Conservation (phyloP, 208 protist species). For the Wallacemonas sp. region DNA sequence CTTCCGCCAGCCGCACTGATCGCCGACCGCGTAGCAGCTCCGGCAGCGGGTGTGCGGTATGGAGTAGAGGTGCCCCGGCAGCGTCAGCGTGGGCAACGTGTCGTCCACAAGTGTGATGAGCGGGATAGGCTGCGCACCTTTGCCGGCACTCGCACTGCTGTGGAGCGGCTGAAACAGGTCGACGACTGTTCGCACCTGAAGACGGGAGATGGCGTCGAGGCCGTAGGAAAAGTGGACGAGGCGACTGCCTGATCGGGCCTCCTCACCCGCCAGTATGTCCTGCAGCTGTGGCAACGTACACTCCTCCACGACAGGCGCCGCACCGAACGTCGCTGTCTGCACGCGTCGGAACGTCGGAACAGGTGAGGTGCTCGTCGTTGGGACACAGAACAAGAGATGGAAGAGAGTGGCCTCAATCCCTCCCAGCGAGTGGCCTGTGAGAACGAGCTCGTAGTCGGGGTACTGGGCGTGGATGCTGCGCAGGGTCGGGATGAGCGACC, state of each 20-base stretch:
- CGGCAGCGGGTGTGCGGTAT: constrained; percentile 10
- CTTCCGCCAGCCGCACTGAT: constrained; percentile 20
- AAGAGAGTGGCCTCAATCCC: constrained; percentile 73
- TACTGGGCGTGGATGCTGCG: constrained; percentile 41
- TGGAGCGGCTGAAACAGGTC: constrained; percentile 25
- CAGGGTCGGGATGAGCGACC: constrained; percentile 36
- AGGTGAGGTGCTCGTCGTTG: constrained; percentile 8
- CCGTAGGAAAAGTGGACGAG: constrained; percentile 60
- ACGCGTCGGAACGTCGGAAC: constrained; percentile 26
- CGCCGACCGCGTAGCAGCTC: constrained; percentile 18
- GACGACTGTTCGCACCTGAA: constrained; percentile 55
- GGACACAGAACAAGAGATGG: constrained; percentile 62
- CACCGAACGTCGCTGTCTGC: constrained; percentile 50
- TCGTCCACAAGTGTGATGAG: constrained; percentile 12
- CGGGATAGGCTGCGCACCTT: no score
- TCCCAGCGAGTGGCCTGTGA: constrained; percentile 84
- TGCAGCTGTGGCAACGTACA: constrained; percentile 17
- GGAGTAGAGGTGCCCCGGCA: constrained; percentile 25
- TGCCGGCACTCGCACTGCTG: neutral
- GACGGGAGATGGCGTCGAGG: constrained; percentile 48
- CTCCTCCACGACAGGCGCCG: constrained; percentile 60
- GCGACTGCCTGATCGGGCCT: constrained; percentile 30
- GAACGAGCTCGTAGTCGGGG: constrained; percentile 53
- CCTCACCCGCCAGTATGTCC: constrained; percentile 17
- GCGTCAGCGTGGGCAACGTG: constrained; percentile 19